Percentiles rank a stretch among this genome's conserved stretches.
Conservation (phyloP, 805 yeast species). For the Zygotorulaspora sp. region DNA sequence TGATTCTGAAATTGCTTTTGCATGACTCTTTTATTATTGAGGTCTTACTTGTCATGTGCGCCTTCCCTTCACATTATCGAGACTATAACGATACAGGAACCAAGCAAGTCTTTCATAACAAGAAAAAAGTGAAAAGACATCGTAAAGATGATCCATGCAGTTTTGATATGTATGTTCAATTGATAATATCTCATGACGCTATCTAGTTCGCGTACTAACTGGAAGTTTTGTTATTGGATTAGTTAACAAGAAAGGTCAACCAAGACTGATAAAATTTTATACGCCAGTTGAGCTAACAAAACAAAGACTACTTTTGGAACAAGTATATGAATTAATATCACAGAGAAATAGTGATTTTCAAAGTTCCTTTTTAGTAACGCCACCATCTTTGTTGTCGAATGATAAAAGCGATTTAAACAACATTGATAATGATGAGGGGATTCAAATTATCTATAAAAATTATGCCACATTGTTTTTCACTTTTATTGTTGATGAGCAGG, state of each 20-base stretch:
- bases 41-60: neutral
- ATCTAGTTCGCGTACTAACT: constrained; percentile 8
- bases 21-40: neutral
- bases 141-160: constrained; percentile 72
- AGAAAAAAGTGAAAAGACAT: neutral
- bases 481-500: constrained; percentile 93
- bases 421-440: constrained; percentile 54
- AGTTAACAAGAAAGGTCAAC: constrained; percentile 88
- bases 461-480: constrained; percentile 96
- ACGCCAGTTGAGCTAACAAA: constrained; percentile 84
- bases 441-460: constrained; percentile 87
- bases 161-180: constrained; percentile 60
- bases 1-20: neutral
- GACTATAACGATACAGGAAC: neutral
- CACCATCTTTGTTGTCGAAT: constrained; percentile 54
- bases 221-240: constrained; percentile 3
- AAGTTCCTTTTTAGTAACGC: constrained; percentile 87
- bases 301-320: constrained; percentile 73
- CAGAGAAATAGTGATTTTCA: constrained; percentile 62
- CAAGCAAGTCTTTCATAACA: too few relatives aligned
- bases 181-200: neutral
- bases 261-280: constrained; percentile 85
- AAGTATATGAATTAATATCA: constrained; percentile 73
- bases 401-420: constrained; percentile 22
- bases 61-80: neutral